These are phyloP conservation scores for Aspergillus terreus DNA, from an alignment of 2,329 filamentous ascomycete genomes.

Conservation along the genomic window DNA sequence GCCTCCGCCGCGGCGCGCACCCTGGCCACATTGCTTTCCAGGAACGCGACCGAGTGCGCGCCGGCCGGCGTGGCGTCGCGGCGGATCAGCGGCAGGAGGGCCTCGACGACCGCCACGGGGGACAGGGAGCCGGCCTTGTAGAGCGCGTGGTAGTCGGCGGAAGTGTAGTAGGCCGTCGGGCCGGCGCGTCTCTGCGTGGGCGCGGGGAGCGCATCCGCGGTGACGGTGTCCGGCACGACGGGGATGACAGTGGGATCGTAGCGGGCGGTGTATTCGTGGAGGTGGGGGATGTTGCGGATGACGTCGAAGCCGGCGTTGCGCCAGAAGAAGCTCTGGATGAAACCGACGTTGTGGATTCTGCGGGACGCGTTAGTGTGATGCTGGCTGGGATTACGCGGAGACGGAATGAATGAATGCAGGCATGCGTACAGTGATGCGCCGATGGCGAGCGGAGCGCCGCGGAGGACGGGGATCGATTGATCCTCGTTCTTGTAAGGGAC, in stretches of 20 bases:
- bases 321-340: constrained; percentile 66
- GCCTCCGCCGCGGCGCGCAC: constrained; percentile 66
- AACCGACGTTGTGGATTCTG: constrained; percentile 57
- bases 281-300: constrained; percentile 52
- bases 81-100: constrained; percentile 67
- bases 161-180: constrained; percentile 59
- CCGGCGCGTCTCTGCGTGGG: constrained; percentile 33
- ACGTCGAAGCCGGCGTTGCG: constrained; percentile 63
- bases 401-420: constrained; percentile 4
- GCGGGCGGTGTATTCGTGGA: constrained; percentile 53
- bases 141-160: constrained; percentile 71
- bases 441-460: constrained; percentile 61
- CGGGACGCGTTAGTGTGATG: background rate
- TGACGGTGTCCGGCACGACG: constrained; percentile 18
- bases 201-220: constrained; percentile 21
- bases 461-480: constrained; percentile 66
- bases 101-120: constrained; percentile 67
- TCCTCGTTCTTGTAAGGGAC: constrained; percentile 47
- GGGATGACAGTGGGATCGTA: constrained; percentile 59
- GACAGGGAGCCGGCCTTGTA: constrained; percentile 69
- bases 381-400: background rate
- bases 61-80: constrained; percentile 53
- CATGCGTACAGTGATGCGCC: constrained; percentile 57
- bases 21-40: constrained; percentile 61
- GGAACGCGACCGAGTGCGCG: constrained; percentile 68